Evolutionary conservation across 139 green algal genomes (phyloP), one percentile per base, ranked within the genome.

Genomic region (Chlorella sp.): DNA sequence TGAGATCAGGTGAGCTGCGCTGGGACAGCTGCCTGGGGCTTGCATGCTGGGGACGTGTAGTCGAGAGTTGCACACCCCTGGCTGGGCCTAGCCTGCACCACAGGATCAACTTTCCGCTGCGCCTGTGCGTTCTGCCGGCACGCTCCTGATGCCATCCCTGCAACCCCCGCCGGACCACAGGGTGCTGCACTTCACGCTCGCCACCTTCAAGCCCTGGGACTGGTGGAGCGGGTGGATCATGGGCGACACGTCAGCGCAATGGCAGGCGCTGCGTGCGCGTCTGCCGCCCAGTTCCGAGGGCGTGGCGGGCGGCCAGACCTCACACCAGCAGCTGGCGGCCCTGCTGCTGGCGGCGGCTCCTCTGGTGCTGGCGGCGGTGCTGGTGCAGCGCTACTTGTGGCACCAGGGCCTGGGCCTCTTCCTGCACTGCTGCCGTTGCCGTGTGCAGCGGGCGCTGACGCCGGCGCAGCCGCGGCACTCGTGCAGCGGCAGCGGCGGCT

Each of bases 111-210:
- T 8, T 3, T 4, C 69, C 26, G 69, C 69, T 6, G 13, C 46
- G 4, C 69, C 20, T n/a, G 46, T 36, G 14, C 16, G 13, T 36
- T 9, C 34, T n/a, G 28, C 36, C 69, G 2, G 2, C 2, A 4
- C 36, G 69, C 69, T 1, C 43, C 28, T 24, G 24, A 22, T 26
- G n/a, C 40, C 24, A 7, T 0, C 26, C 43, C 9, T 22, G 8
- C 43, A 9, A 13, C 24, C 43, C 22, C 6, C 30, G 2, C 32
- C 32, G 40, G 6, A 5, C 5, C 30, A 43, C 82, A 82, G 86
- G 24, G 83, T 95, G 24, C 84, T 97, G 43, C 94, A 97, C 82
- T 97, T 88, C 81, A 97, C 94, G n/a, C 88, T 97, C 28, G 94
- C 85, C 5, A 81, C 88, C 30, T 91, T 97, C 84, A 97, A 97